Conservation (phyloP, 352 stramenopile species). For the Globisporangium mamillatum region DNA sequence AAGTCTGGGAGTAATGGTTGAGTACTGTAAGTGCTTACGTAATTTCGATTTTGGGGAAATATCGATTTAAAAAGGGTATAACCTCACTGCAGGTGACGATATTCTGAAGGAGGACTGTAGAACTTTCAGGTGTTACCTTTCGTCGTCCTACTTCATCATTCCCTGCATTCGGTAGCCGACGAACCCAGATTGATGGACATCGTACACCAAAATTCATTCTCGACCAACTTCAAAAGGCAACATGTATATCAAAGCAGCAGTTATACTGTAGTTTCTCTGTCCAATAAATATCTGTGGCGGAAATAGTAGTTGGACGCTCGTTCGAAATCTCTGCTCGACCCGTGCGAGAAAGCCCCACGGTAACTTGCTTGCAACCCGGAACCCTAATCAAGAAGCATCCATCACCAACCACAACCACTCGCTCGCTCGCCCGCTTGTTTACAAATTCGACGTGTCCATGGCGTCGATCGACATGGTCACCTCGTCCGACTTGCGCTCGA, state of each 20-base stretch:
- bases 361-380: background rate
- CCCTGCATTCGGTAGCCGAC: no score
- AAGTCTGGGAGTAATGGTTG: no score
- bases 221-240: background rate
- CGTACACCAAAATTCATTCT: background rate
- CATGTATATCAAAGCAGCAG: background rate
- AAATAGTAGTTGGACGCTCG: background rate
- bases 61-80: no score
- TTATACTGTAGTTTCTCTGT: background rate
- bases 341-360: background rate
- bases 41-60: no score
- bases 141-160: no score
- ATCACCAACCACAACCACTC: background rate
- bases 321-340: background rate
- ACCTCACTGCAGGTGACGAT: no score
- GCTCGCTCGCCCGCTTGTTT: background rate
- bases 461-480: slow-evolving; percentile 21
- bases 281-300: slow-evolving; percentile 4
- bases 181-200: background rate
- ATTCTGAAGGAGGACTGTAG: no score
- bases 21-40: no score
- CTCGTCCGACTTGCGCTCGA: slow-evolving; percentile 20
- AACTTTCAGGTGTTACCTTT: no score
- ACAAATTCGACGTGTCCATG: slow-evolving; percentile 20
- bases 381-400: background rate